A percentile compares a stretch with the other conserved stretches of the same genome.
phyloP scores from a whole-genome alignment of 2,329 filamentous ascomycete species.

The Lasiodiplodia sp. region DNA sequence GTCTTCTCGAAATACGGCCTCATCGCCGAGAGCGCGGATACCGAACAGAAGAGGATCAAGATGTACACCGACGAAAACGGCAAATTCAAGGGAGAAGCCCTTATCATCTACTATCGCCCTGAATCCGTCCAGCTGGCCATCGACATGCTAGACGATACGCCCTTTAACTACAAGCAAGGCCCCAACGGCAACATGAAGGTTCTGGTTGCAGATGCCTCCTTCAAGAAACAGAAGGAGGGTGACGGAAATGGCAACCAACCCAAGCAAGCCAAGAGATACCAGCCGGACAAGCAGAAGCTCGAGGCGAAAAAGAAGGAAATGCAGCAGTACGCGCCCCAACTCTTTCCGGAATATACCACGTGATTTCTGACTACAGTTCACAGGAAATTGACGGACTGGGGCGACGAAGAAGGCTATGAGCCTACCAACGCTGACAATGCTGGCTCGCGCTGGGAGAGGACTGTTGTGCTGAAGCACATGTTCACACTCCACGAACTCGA shows the following conservation, averaged over 20 bases:
- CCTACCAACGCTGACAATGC: constrained; percentile 54
- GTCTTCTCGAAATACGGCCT: constrained; percentile 90
- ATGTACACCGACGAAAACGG: constrained; percentile 85
- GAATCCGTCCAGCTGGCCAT: constrained; percentile 90
- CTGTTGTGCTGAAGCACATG: constrained; percentile 90
- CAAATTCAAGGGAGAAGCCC: constrained; percentile 89
- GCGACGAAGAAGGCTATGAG: constrained; percentile 68
- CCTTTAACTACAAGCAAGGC: constrained; percentile 72
- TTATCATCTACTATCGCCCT: constrained; percentile 93
- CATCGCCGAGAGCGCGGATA: constrained; percentile 93
- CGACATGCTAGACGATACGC: constrained; percentile 79
- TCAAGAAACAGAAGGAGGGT: constrained; percentile 83
- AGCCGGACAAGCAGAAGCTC: constrained; percentile 80
- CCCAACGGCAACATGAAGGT: constrained; percentile 73
- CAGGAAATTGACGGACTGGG: constrained; percentile 93
- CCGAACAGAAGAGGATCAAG: constrained; percentile 86
- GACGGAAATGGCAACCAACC: constrained; percentile 53
- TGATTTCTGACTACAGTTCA: background rate
- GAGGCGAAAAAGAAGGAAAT: constrained; percentile 89
- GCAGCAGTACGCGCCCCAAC: constrained; percentile 61
- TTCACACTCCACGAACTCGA: constrained; percentile 71
- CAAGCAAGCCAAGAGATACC: constrained; percentile 65
- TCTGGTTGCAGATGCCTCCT: constrained; percentile 84
- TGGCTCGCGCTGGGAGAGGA: constrained; percentile 73
- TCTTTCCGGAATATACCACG: too few relatives aligned